These are phyloP conservation scores for Crucihimalaya himalaica DNA, from an alignment of 345 rosid genomes.

Conservation along the genomic window DNA sequence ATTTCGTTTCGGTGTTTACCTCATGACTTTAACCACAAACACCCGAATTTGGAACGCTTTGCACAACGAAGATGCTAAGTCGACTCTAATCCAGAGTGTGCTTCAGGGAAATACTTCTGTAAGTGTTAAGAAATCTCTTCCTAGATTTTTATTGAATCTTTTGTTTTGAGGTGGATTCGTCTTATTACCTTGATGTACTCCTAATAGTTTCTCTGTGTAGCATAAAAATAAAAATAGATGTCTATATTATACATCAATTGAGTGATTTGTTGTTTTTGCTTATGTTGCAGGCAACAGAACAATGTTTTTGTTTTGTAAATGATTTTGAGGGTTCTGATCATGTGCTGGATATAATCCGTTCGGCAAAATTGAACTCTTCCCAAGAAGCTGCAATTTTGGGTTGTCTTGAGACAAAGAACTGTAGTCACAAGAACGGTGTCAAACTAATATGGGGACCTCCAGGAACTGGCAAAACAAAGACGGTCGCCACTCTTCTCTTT, in stretches of 20 bases:
- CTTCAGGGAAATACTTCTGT: constrained; percentile 11
- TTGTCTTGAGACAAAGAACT: constrained; percentile 16
- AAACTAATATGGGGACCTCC: neutral
- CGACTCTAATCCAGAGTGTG: constrained; percentile 35
- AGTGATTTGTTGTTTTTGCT: too few species aligned
- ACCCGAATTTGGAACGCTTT: constrained; percentile 47
- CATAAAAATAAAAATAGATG: too few species aligned
- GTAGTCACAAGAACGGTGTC: constrained; percentile 34
- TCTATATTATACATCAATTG: too few species aligned
- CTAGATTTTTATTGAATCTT: too few species aligned
- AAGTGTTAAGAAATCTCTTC: too few species aligned
- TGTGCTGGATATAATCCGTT: constrained; percentile 21
- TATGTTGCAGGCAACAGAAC: constrained; percentile 16
- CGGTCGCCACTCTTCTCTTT: constrained; percentile 16
- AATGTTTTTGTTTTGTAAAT: constrained; percentile 13
- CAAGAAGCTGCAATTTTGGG: constrained; percentile 40
- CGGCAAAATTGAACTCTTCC: constrained; percentile 41
- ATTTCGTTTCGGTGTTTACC: constrained; percentile 32
- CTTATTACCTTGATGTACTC: too few species aligned
- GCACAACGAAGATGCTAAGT: constrained; percentile 10
- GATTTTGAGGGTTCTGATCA: neutral
- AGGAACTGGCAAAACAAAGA: neutral
- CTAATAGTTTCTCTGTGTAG: too few species aligned
- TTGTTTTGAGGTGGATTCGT: too few species aligned
- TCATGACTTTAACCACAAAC: constrained; percentile 41